phyloP scores from a whole-genome alignment of 306 rosid genomes.

The Luffa aegyptiaca region DNA sequence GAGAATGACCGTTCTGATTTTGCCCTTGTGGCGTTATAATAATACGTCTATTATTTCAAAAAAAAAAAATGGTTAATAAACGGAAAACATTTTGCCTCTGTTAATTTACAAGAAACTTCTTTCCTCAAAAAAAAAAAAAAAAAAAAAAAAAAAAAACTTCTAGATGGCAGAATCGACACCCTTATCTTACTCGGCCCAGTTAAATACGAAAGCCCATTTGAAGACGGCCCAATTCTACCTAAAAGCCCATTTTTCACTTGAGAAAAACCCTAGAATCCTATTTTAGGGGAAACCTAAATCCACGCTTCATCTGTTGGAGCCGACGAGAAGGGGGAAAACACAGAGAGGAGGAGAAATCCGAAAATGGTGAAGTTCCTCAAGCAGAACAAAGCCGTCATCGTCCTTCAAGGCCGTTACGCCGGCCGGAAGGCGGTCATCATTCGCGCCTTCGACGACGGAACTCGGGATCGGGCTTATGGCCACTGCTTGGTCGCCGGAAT shows the following conservation, averaged over 20 bases:
- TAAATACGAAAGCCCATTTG: no score
- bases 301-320: neutral
- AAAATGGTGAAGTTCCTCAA: conserved; percentile 23
- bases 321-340: neutral
- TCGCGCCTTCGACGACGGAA: conserved; percentile 19
- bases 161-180: no score
- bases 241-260: neutral
- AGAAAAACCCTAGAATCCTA: neutral
- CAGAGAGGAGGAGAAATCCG: neutral
- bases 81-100: no score
- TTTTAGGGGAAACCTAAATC: neutral
- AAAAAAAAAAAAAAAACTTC: no score
- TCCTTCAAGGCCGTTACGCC: conserved; percentile 19
- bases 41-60: no score
- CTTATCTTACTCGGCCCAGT: no score
- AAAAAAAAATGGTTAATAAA: no score
- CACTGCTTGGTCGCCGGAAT: conserved; percentile 23
- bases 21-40: no score
- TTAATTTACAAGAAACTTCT: no score
- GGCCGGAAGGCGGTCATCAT: conserved; percentile 26
- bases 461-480: conserved; percentile 22
- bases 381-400: conserved; percentile 18
- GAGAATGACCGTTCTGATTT: no score
- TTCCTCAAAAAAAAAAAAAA: no score
- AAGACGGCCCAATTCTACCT: neutral